Base-by-base conservation (phyloP, 108 stramenopile genomes). In the Aurantiochytrium sp. region DNA sequence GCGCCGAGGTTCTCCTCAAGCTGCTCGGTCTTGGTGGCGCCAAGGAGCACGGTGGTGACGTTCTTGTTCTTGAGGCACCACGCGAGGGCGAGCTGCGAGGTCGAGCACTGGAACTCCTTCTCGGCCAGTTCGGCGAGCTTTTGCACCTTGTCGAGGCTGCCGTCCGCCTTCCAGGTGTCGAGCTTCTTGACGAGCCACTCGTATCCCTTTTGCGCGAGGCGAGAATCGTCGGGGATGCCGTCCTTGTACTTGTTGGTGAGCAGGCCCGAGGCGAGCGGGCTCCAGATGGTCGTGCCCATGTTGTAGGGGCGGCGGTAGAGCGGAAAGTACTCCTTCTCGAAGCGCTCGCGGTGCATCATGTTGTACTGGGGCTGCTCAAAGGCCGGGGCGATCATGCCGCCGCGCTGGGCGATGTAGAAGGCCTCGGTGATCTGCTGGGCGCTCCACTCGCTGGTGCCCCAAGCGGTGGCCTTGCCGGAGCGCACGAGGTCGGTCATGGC, bases 401-500 rank as follows among this genome's bases (percentile, higher is more conserved):
- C 86, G 31, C 30, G 48, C 31, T 53, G 36, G 15, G 91, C 91
- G 55, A 91, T 90, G 68, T 68, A 91, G 54, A 27, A 90, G 42
- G 91, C 91, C 85, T 91, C 91, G 32, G 91, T 91, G 27, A 91
- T 91, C 89, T 91, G 91, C 52, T 91, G 91, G 8, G 91, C 89
- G 52, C 59, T 88, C 91, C 91, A 91, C 52, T 91, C 91, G 54
- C 88, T 88, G 27, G 91, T 91, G 1, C 89, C 91, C 91, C 91
- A 91, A 31, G 91, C 89, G 52, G 81, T 91, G 32, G 91, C 91
- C 68, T 91, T 91, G 42, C 89, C 89, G 31, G 48, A 50, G 41
- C 91, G 89, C 4, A 91, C 88, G 34, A 91, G 37, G 68, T 91
- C 91, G 10, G 91, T 91, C 91, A 91, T 91, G 88, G 91, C 89